Evolutionary conservation across 2,329 filamentous ascomycete genomes (phyloP).

Genomic region (Alternaria burnsii): DNA sequence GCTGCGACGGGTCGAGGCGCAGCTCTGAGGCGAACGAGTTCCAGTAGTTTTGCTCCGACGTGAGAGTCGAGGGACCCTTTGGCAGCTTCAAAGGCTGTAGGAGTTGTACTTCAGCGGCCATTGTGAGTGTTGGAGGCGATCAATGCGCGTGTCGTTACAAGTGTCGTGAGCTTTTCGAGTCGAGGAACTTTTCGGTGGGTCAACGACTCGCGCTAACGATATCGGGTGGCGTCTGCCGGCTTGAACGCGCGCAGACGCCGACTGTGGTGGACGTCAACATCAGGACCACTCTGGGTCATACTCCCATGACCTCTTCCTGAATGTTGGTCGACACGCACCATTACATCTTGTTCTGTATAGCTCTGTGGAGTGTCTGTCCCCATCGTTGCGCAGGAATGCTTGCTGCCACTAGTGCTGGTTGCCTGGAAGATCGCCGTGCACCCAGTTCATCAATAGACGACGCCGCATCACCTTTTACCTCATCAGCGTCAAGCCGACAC

Average conservation of each 20-base stretch:
- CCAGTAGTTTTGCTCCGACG: constrained; percentile 96
- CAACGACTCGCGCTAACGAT: constrained; percentile 19
- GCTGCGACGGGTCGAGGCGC: constrained; percentile 82
- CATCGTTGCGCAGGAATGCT: not conserved
- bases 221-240: constrained; percentile 17
- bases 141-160: constrained; percentile 22
- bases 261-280: constrained; percentile 9
- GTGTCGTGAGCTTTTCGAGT: constrained; percentile 16
- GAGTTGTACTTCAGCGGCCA: constrained; percentile 87
- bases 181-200: constrained; percentile 36
- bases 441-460: constrained; percentile 35
- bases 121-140: constrained; percentile 51
- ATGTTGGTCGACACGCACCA: not conserved
- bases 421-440: constrained; percentile 30
- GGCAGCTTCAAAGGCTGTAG: constrained; percentile 84
- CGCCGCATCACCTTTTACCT: constrained; percentile 24
- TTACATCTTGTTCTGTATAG: not conserved
- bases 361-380: not conserved
- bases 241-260: constrained; percentile 15
- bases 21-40: constrained; percentile 91
- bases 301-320: not conserved
- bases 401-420: constrained; percentile 19
- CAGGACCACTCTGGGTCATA: not conserved
- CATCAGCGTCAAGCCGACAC: constrained; percentile 21
- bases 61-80: constrained; percentile 80